Percentiles rank a stretch among this genome's conserved stretches.
phyloP scores from a whole-genome alignment of 2,329 filamentous ascomycete species.

The Coniochaeta sp. region DNA sequence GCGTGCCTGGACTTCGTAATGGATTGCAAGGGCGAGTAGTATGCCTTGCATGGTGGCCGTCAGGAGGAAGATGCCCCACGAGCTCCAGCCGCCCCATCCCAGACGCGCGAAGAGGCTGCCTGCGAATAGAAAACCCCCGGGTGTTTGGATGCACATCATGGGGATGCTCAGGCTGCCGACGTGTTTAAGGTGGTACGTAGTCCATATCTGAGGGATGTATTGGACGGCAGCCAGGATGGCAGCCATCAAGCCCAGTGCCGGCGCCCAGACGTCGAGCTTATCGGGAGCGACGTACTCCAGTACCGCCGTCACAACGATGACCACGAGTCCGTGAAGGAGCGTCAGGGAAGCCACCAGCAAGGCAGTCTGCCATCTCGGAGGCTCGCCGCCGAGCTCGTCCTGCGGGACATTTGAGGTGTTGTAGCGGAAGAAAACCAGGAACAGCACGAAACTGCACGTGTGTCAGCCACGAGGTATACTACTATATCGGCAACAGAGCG shows the following conservation, averaged over 20 bases:
- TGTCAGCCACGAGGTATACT: conserved; percentile 13
- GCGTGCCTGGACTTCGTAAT: conserved; percentile 54
- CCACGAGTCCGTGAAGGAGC: conserved; percentile 66
- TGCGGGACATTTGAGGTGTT: conserved; percentile 42
- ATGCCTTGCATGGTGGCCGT: conserved; percentile 80
- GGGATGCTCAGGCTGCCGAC: conserved; percentile 88
- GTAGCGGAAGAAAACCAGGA: conserved; percentile 85
- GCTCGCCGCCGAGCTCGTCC: conserved; percentile 35
- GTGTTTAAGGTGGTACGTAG: conserved; percentile 76
- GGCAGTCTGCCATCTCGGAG: conserved; percentile 71
- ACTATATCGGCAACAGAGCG: neutral
- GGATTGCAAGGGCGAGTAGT: conserved; percentile 72
- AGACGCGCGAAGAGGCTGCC: conserved; percentile 74
- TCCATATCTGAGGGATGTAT: conserved; percentile 93
- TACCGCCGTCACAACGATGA: conserved; percentile 61
- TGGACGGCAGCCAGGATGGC: conserved; percentile 77
- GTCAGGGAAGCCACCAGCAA: conserved; percentile 66
- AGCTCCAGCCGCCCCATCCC: conserved; percentile 83
- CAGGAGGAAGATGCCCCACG: conserved; percentile 86
- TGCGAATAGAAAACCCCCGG: conserved; percentile 85
- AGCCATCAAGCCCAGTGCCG: conserved; percentile 73
- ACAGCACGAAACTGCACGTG: conserved; percentile 71
- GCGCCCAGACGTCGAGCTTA: conserved; percentile 72
- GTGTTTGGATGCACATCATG: conserved; percentile 98
- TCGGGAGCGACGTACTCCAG: conserved; percentile 57